Conservation (phyloP, 192 early-diverging fungal genomes). For the Gonapodya prolifera region DNA sequence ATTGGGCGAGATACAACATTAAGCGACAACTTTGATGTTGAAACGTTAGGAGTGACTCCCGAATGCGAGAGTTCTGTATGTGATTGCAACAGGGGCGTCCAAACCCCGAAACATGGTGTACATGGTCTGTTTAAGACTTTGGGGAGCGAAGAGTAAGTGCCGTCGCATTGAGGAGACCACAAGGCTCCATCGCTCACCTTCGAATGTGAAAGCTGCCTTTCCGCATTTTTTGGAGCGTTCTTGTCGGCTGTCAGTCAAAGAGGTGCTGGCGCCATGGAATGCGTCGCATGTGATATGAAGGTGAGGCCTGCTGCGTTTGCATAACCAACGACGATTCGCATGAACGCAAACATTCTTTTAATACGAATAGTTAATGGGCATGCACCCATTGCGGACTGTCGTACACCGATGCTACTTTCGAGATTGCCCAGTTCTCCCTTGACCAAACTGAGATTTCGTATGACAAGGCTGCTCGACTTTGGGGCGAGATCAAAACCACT, state of each 20-base stretch:
- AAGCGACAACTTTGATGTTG: no score
- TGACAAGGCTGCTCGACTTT: not conserved
- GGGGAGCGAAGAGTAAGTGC: not conserved
- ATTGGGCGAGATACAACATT: not conserved
- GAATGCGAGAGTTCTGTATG: not conserved
- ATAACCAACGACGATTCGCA: no score
- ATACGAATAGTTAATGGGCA: no score
- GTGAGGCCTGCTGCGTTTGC: no score
- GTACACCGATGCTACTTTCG: not conserved
- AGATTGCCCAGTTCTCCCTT: not conserved
- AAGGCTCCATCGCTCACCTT: no score
- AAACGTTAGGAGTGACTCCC: not conserved
- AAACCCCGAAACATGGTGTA: not conserved
- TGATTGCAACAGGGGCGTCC: not conserved
- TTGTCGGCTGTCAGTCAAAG: not conserved
- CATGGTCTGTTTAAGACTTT: not conserved
- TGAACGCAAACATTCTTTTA: no score
- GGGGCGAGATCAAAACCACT: not conserved
- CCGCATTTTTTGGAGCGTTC: not conserved
- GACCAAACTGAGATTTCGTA: not conserved
- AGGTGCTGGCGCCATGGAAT: conserved; percentile 1
- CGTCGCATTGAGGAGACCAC: no score
- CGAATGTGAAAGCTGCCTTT: not conserved
- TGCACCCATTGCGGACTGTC: not conserved
- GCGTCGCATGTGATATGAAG: not conserved